phyloP scores from a whole-genome alignment of 2,329 filamentous ascomycete species.

The Zarea fungicola region DNA sequence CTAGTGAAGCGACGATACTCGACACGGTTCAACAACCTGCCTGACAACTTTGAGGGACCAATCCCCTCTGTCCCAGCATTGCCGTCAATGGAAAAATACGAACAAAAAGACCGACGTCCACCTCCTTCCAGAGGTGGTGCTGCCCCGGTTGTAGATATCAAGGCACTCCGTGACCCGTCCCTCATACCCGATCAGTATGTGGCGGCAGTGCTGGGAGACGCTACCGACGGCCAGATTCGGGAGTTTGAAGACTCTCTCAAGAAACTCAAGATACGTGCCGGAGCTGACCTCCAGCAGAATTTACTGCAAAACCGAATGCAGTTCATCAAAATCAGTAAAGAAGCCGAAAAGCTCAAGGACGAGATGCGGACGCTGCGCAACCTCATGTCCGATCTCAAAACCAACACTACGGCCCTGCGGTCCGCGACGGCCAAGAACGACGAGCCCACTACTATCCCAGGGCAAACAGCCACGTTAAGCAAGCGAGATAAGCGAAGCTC shows the following conservation, averaged over 20 bases:
- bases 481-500: conserved; percentile 84
- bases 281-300: conserved; percentile 84
- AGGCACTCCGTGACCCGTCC: conserved; percentile 72
- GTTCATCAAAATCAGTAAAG: conserved; percentile 99
- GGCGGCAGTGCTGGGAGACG: conserved; percentile 69
- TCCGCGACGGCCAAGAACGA: conserved; percentile 50
- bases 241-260: conserved; percentile 73
- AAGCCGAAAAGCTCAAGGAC: conserved; percentile 93
- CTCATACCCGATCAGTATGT: conserved; percentile 77
- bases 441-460: conserved; percentile 43
- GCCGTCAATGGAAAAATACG: conserved; percentile 56
- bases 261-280: conserved; percentile 71
- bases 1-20: conserved; percentile 94
- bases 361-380: conserved; percentile 90
- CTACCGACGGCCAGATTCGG: conserved; percentile 79
- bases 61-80: conserved; percentile 69
- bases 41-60: conserved; percentile 62
- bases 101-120: conserved; percentile 44
- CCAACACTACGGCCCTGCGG: conserved; percentile 63
- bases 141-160: conserved; percentile 66
- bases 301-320: conserved; percentile 96
- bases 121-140: conserved; percentile 49
- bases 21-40: conserved; percentile 77
- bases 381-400: conserved; percentile 87
- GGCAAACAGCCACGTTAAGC: conserved; percentile 51